Base-by-base conservation (phyloP, 2,329 filamentous ascomycete species). In the Penicillium sp. region DNA sequence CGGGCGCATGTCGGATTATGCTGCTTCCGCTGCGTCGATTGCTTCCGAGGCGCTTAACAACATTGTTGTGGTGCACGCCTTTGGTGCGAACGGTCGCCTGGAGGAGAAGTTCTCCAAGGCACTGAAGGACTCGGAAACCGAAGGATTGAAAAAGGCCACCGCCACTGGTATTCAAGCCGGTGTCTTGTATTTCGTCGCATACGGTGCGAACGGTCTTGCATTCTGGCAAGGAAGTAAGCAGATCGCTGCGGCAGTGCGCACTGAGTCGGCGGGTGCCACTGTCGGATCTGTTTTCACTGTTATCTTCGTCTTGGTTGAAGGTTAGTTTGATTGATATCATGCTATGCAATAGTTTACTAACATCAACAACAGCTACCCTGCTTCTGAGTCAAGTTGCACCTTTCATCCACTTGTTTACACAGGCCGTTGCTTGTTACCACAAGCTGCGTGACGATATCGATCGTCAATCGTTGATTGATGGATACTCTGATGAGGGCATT, bases 161-260 rank as follows among this genome's bases (percentile, higher is more conserved):
- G 78, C 81, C 0, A 78, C 82, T 27, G 87, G 82, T 4, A 70
- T 83, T 0, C 84, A 88, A 65, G 79, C 84, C 8, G 86, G 86
- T 10, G 70, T 82, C 16, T 73, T 89, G 7, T 89, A 87, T 68
- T 89, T 89, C 60, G 83, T 89, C 61, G 84, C 85, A 4, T 89
- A 87, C 61, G 81, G 84, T 2, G 85, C 84, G 7, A 89, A 88
- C 67, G 85, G 84, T 1, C 75, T 89, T 15, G 84, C 86, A 0
- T 89, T 87, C 66, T 89, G 85, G 84, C 82, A 88, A 68, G 87
- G 86, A 47, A 86, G 83, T 60, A 78, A 75, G 36, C 80, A 80
- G 50, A 80, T 86, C 41, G 79, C 79, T 11, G 73, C 67, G n/a
- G 50, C 67, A 5, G 66, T 72, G 23, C 50, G 50, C 3, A 33